Base-by-base conservation (phyloP, 805 yeast species). In the Saturnispora dispora region DNA sequence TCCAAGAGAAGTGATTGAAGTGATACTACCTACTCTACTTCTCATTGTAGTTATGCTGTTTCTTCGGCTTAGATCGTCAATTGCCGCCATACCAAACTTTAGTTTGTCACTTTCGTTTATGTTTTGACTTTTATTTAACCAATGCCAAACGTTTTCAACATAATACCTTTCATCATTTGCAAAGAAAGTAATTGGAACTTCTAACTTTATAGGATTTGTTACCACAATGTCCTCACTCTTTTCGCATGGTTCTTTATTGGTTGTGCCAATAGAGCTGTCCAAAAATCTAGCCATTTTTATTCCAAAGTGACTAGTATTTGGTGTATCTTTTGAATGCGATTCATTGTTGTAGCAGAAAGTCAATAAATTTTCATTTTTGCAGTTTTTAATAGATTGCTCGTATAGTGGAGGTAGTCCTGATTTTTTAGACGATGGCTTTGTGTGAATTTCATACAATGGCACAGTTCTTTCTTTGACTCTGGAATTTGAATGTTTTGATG, bases 371-470 rank as follows among this genome's bases (percentile, higher is more conserved):
- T 83, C 85, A 57, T 79, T 75, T 0, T 74, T 70, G 57, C 85
- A 77, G 46, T 71, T 70, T 18, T 71, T 73, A 37, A 83, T 69
- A 5, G 79, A 74, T 58, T 85, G 90, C 51, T 83, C 82, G 64
- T 83, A 69, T 51, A 84, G 57, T 2, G 67, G 56, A 7, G 48
- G 46, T 4, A 44, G 10, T 5, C n/a, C 28, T 17, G 18, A 11
- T 10, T 37, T 43, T 18, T 49, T 49, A 10, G 40, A 35, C 17
- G 39, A 23, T 13, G 53, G 42, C 61, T 74, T 80, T 0, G 90
- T 77, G 57, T 81, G 77, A 35, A 85, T 71, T 61, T 85, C 91
- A 54, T 83, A 72, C 17, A 85, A 61, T 0, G 85, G 73, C 8
- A 82, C 69, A 3, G 74, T 69, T 48, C 85, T 71, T 55, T 85